Evolutionary conservation across 371 early-diverging fungal genomes (phyloP).

Genomic region (Mucor circinelloides): DNA sequence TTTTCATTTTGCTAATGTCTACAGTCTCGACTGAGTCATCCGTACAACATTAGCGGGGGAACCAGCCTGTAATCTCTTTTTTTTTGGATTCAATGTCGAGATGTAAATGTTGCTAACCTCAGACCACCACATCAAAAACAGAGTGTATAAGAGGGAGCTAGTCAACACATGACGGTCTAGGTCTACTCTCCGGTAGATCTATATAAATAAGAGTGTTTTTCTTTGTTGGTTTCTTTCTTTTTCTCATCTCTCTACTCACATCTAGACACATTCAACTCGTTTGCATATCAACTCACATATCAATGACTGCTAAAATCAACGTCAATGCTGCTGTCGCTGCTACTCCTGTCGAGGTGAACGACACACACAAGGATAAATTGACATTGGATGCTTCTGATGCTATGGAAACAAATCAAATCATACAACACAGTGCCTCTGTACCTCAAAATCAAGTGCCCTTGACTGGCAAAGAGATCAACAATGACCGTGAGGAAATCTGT

Average conservation of each 20-base stretch:
- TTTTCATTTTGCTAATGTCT: background rate
- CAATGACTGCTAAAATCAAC: background rate
- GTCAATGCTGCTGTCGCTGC: background rate
- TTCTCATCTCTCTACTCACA: slow-evolving; percentile 1
- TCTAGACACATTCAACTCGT: background rate
- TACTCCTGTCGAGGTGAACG: background rate
- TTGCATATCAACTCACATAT: background rate
- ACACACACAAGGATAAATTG: background rate
- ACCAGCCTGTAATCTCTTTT: background rate
- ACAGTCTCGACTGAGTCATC: background rate
- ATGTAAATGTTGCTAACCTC: slow-evolving; percentile 17
- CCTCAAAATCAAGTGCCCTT: background rate
- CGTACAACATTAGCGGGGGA: slow-evolving; percentile 10
- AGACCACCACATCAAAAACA: slow-evolving; percentile 13
- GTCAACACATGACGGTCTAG: slow-evolving; percentile 14
- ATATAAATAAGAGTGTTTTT: slow-evolving; percentile 14
- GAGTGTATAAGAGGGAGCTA: slow-evolving; percentile 10
- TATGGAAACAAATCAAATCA: background rate
- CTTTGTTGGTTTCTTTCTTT: background rate
- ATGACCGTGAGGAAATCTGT: background rate
- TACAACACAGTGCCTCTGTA: background rate
- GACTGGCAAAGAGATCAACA: background rate
- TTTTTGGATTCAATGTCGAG: slow-evolving; percentile 1
- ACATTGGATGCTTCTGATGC: background rate
- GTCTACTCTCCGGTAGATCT: slow-evolving; percentile 8